Percentiles rank a stretch among this genome's conserved stretches.
Conservation (phyloP, 371 early-diverging fungal species). For the Mortierella sp. region DNA sequence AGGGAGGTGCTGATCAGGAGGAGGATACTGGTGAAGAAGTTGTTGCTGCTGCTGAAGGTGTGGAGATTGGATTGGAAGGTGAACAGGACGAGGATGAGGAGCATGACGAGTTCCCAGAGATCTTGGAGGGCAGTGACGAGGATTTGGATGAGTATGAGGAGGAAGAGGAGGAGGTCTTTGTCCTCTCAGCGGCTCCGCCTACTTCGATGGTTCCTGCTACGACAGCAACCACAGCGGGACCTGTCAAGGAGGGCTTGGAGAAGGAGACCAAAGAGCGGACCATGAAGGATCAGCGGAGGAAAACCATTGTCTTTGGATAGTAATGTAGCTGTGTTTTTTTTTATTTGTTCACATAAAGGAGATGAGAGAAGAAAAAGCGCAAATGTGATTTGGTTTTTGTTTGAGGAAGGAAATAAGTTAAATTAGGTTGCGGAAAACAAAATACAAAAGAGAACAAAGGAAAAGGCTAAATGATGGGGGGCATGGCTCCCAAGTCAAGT, state of each 20-base stretch:
- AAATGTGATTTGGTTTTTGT: not conserved
- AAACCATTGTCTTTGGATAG: constrained; percentile 36
- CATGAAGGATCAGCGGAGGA: constrained; percentile 28
- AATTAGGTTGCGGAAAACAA: not conserved
- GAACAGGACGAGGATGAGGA: constrained; percentile 20
- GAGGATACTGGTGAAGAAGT: constrained; percentile 30
- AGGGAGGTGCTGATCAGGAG: constrained; percentile 34
- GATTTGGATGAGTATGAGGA: constrained; percentile 21
- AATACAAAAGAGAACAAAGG: not conserved
- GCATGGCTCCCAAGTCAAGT: not conserved
- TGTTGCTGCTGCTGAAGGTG: constrained; percentile 18
- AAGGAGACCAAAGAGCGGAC: constrained; percentile 5
- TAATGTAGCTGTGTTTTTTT: not conserved
- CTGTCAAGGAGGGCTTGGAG: not conserved
- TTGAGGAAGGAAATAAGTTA: not conserved
- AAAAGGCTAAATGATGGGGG: not conserved
- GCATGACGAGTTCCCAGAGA: constrained; percentile 41
- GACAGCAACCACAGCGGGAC: not conserved
- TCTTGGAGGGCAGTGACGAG: constrained; percentile 33
- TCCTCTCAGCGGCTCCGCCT: constrained; percentile 19
- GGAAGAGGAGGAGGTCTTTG: constrained; percentile 20
- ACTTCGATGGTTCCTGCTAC: not conserved
- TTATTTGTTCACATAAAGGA: not conserved
- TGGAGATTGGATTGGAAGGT: not conserved
- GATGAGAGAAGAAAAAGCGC: not conserved